Evolutionary conservation across 805 yeast genomes (phyloP), one percentile per base, ranked within the genome.

Genomic region (Debaryomyces prosopidis): DNA sequence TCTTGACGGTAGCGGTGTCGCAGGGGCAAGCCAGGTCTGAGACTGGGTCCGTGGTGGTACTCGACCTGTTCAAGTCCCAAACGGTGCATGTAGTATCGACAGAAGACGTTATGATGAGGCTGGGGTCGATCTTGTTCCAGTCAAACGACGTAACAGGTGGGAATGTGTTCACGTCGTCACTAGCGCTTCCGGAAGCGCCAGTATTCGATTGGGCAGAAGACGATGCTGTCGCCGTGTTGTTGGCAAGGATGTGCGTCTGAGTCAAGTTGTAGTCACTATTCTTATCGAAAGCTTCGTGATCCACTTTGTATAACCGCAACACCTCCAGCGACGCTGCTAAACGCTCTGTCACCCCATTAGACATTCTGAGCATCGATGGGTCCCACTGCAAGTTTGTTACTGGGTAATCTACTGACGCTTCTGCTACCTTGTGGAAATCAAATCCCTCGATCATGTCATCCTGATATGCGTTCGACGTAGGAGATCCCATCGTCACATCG

Each of bases 21-120:
- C 48, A 41, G 19, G 42, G 19, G 9, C 28, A 19, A 14, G 43
- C 48, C 23, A 10, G 39, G 18, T 28, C 40, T 30, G 39, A 46
- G 9, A 10, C 17, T 8, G 19, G 23, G 46, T 42, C 44, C 17
- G 38, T 37, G 18, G 45, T 37, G n/a, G 48, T 39, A 27, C 53
- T 52, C 4, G 68, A 54, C 23, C 76, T 62, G 48, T 64, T 59
- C 27, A 90, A 64, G 66, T 94, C 98, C 98, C 99, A 94, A 3
- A 90, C 82, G 0, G 98, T 91, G 67, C 99, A 94, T 0, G 99
- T 94, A 1, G 99, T 94, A 66, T 94, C 99, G 9, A 92, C 88
- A 16, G 94, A 84, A 50, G 92, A 81, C 1, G 97, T 89, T 31
- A 94, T 85, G 16, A 90, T 77, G 33, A 82, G 65, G 40, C 80